Evolutionary conservation across 306 rosid species (phyloP), one percentile per base, ranked within the genome.

Genomic region (Notholithocarpus densiflorus): DNA sequence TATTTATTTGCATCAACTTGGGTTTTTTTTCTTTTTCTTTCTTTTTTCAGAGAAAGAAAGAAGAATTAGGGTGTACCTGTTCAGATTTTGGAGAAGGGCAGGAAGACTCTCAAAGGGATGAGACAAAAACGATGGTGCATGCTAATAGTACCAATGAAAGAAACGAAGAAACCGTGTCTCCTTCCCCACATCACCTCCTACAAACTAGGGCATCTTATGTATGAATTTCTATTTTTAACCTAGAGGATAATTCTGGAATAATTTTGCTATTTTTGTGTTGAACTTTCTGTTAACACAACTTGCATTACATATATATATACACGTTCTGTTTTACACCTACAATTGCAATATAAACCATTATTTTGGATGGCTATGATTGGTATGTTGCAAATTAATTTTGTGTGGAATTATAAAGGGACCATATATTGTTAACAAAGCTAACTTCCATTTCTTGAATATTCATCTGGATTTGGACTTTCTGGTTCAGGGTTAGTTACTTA

Each of bases 51-150:
- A 19, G 20, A 73, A 7, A 10, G 23, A 72, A 59, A 59, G 27
- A 65, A 29, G 51, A 68, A 73, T 14, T 5, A 40, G 6, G 10
- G 4, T 0, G 69, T 86, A 87, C 91, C 89, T 82, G 62, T 48
- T 10, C 53, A 48, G 17, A 48, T 48, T 40, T 55, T 76, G 81
- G 85, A 71, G 77, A 69, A 78, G 81, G 85, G 79, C 80, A 79
- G 81, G 87, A 84, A 76, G 75, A 72, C 86, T 84, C 86, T 82
- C 85, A 71, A 77, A 81, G 80, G 85, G 66, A 77, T 69, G 77
- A 82, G 74, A 71, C 14, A 69, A 75, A 14, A 84, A 68, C 1
- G 70, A 55, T 65, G 45, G n/a, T 56, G 75, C 84, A 68, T 68
- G 80, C 74, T 78, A 83, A 82, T 80, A 78, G 32, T 65, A 56